phyloP scores from a whole-genome alignment of 1,139 yeast species.

The Yamadazyma friedrichii region DNA sequence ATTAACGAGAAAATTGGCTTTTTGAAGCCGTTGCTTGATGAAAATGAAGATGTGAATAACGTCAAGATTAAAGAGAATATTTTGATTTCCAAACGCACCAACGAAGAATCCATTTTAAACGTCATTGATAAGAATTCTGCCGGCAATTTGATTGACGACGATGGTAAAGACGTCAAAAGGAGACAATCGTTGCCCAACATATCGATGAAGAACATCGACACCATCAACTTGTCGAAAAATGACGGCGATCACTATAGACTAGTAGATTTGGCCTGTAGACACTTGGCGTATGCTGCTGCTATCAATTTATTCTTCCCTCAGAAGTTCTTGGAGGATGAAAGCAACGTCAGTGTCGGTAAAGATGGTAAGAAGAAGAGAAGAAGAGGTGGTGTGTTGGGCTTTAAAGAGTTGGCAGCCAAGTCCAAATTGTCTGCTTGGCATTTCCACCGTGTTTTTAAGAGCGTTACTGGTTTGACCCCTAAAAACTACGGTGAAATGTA shows the following conservation, averaged over 20 bases:
- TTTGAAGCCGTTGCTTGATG: constrained; percentile 48
- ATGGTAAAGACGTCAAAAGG: constrained; percentile 11
- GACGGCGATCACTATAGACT: constrained; percentile 69
- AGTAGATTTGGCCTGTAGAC: constrained; percentile 80
- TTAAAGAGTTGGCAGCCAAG: constrained; percentile 83
- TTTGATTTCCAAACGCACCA: constrained; percentile 28
- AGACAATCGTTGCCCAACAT: constrained; percentile 29
- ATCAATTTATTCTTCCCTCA: constrained; percentile 37
- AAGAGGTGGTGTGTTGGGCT: constrained; percentile 87
- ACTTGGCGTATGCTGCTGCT: constrained; percentile 79
- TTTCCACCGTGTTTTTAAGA: constrained; percentile 84
- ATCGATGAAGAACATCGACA: constrained; percentile 13
- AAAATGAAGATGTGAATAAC: constrained; percentile 43
- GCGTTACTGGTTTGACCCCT: constrained; percentile 83
- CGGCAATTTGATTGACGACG: neutral
- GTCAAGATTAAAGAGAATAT: constrained; percentile 40
- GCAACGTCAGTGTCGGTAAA: constrained; percentile 8
- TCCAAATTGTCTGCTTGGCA: constrained; percentile 92
- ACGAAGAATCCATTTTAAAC: constrained; percentile 27
- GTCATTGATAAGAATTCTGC: constrained; percentile 19
- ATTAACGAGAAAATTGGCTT: constrained; percentile 62
- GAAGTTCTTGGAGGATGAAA: constrained; percentile 15
- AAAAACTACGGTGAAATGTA: constrained; percentile 88
- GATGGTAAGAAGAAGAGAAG: constrained; percentile 51
- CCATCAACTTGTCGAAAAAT: constrained; percentile 45